Conservation (phyloP, 2,329 filamentous ascomycete species). For the Colletotrichum sp. region DNA sequence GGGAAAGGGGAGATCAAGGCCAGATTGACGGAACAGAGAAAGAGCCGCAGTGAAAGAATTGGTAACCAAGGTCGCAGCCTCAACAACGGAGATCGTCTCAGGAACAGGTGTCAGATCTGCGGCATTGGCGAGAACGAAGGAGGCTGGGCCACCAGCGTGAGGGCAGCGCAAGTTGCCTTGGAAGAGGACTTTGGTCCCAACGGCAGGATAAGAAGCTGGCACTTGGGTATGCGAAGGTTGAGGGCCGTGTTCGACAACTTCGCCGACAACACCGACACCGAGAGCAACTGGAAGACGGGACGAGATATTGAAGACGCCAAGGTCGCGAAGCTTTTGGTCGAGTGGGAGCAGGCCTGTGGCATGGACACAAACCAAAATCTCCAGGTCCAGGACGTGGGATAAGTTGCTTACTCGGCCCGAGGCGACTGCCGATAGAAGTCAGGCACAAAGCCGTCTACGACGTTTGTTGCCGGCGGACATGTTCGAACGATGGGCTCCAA, state of each 20-base stretch:
- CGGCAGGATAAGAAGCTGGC: too few relatives aligned
- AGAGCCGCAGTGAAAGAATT: neutral
- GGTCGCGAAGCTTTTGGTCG: neutral
- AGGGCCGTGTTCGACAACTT: neutral
- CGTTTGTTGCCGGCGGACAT: neutral
- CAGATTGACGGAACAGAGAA: neutral
- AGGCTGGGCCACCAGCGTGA: neutral
- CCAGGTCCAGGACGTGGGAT: neutral
- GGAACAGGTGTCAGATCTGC: neutral
- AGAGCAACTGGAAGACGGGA: neutral
- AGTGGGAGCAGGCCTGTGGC: neutral
- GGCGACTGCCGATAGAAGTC: neutral
- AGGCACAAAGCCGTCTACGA: neutral
- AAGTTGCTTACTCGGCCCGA: neutral
- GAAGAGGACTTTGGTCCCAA: neutral
- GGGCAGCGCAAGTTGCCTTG: neutral
- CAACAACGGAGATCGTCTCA: too few relatives aligned
- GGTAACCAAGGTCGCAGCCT: neutral
- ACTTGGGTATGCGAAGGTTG: neutral
- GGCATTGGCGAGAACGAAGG: neutral
- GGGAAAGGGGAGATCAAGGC: neutral
- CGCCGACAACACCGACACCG: neutral
- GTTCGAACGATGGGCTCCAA: neutral
- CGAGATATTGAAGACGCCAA: neutral
- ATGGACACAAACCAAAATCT: neutral